Evolutionary conservation across 2,329 filamentous ascomycete genomes (phyloP).

Genomic region (Mollisiaceae sp.): DNA sequence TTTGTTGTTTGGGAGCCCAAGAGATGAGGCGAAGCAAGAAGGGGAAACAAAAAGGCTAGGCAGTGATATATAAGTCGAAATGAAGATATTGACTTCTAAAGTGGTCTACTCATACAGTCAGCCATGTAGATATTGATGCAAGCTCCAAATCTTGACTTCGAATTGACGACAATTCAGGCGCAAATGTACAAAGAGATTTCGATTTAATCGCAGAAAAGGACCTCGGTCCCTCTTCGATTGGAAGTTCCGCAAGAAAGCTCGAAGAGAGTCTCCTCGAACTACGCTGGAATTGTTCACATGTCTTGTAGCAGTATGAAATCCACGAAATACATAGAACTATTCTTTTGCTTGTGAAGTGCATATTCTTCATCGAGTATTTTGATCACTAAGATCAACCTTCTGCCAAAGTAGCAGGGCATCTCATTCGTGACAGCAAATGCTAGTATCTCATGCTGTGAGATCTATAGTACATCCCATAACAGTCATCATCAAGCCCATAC

Average conservation of each 20-base stretch:
- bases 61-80: too few species aligned
- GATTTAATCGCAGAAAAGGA: too few species aligned
- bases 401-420: conserved; percentile 17
- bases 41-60: background rate
- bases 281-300: too few species aligned
- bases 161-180: too few species aligned
- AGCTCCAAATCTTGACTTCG: too few species aligned
- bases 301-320: too few species aligned
- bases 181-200: too few species aligned
- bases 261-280: too few species aligned
- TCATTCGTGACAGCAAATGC: conserved; percentile 22
- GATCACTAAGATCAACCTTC: conserved; percentile 4
- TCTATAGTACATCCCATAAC: conserved; percentile 41
- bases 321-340: background rate
- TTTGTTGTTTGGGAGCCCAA: conserved; percentile 53
- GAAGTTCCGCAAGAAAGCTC: too few species aligned
- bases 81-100: background rate
- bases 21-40: conserved; percentile 11
- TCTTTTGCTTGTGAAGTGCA: background rate
- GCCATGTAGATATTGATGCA: too few species aligned
- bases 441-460: conserved; percentile 32
- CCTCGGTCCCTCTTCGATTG: too few species aligned
- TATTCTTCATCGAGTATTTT: conserved; percentile 15
- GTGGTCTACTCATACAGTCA: background rate
- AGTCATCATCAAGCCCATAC: conserved; percentile 33